Evolutionary conservation across 2,329 filamentous ascomycete genomes (phyloP).

Genomic region (Colletotrichum endophyticum): DNA sequence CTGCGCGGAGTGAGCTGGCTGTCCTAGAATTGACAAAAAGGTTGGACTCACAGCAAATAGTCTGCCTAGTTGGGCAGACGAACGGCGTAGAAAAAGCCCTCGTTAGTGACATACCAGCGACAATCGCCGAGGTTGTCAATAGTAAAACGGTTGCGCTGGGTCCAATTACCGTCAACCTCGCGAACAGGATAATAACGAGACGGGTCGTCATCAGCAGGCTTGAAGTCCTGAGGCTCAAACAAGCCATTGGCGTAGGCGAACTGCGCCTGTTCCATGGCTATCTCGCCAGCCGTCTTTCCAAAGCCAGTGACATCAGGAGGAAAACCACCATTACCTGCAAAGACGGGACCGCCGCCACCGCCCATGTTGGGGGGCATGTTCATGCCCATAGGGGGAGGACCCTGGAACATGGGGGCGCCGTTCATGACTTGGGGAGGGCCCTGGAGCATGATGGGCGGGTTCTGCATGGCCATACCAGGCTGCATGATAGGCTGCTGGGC

Average conservation of each 20-base stretch:
- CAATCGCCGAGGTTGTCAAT: slow-evolving; percentile 63
- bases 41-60: background rate
- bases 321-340: slow-evolving; percentile 43
- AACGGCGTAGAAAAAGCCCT: slow-evolving; percentile 67
- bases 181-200: slow-evolving; percentile 66
- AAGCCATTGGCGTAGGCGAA: slow-evolving; percentile 55
- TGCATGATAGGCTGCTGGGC: slow-evolving; percentile 37
- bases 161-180: slow-evolving; percentile 65
- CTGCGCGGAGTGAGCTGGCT: background rate
- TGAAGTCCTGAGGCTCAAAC: slow-evolving; percentile 66
- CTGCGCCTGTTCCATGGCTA: slow-evolving; percentile 50
- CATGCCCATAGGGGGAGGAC: slow-evolving; percentile 10
- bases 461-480: slow-evolving; percentile 10
- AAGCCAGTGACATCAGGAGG: slow-evolving; percentile 57
- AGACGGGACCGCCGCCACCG: slow-evolving; percentile 1
- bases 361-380: background rate
- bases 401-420: slow-evolving; percentile 1
- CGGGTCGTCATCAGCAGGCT: slow-evolving; percentile 65
- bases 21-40: background rate
- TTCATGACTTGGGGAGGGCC: slow-evolving; percentile 24
- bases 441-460: slow-evolving; percentile 33
- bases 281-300: slow-evolving; percentile 55
- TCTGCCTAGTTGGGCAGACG: slow-evolving; percentile 47
- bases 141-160: slow-evolving; percentile 61
- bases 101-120: slow-evolving; percentile 63